Evolutionary conservation across 1,284 basidiomycete species (phyloP).

Genomic region (Afroboletus lepidellus): DNA sequence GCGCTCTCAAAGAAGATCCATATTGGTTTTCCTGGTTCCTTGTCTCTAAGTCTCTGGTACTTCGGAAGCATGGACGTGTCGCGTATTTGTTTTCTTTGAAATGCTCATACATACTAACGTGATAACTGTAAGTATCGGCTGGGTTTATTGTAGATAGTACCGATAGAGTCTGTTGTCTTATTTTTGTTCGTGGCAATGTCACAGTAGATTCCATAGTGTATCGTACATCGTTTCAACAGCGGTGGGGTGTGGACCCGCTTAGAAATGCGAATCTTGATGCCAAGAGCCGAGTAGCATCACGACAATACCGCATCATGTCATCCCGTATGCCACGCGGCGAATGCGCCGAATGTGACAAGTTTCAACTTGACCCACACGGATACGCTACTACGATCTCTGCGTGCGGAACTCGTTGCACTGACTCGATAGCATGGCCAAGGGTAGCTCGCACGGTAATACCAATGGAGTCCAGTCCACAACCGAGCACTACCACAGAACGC

Average conservation of each 20-base stretch:
- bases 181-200: not conserved
- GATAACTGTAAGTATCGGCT: constrained; percentile 7
- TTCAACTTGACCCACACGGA: not conserved
- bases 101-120: not conserved
- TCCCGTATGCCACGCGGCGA: not conserved
- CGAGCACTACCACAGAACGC: constrained; percentile 55
- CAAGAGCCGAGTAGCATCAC: not conserved
- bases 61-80: constrained; percentile 13
- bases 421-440: constrained; percentile 22
- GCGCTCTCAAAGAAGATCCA: not conserved
- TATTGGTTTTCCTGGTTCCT: constrained; percentile 2
- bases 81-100: constrained; percentile 3
- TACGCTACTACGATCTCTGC: not conserved
- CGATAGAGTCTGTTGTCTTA: constrained; percentile 8
- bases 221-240: too few species aligned
- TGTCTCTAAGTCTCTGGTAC: constrained; percentile 10
- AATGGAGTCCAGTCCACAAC: constrained; percentile 30
- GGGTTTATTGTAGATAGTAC: constrained; percentile 10
- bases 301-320: not conserved
- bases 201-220: not conserved
- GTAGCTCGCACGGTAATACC: constrained; percentile 2
- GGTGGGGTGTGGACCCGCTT: too few species aligned
- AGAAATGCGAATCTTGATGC: not conserved
- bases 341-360: not conserved
- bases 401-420: not conserved